Base-by-base conservation (phyloP, 1,284 basidiomycete species). In the Ganoderma sinense region DNA sequence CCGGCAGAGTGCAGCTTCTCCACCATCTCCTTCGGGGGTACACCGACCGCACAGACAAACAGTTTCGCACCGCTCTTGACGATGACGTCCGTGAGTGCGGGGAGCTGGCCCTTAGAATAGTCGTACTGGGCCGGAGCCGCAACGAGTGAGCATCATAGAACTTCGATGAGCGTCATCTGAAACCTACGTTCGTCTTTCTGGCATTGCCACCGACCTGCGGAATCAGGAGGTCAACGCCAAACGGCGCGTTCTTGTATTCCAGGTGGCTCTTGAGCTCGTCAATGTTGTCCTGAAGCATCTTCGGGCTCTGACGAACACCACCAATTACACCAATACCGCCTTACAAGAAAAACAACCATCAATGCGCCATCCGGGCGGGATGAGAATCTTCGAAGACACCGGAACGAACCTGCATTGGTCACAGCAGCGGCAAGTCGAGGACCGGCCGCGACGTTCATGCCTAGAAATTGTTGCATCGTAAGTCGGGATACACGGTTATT, bases 381-480 rank as follows among this genome's bases (percentile, higher is more conserved):
- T 5, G 43, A 26, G 36, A 51, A 20, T 39, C 13, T 8, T 8
- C 33, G 43, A 10, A 2, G n/a, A n/a, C 7, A 61, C 78, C 23
- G 4, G 23, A 4, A 53, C 48, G 55, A 71, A 84, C 91, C 91
- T 62, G 93, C 88, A 77, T 96, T 94, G 55, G 90, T 91, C 36
- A 94, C 92, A 1, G 93, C 90, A 23, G 95, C 95, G 33, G 94
- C 92, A 10, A 94, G 81, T 78, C 83, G 88, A 51, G 90, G 92
- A 20, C 94, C 94, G 62, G 94, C 93, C 53, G 94, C 94, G 36
- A 95, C 91, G 78, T 94, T 94, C 94, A 95, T 95, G 58, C 93
- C 92, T 82, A 7, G 68, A 51, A 29, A 31, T 1, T 11, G 56
- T 39, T 40, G 5, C 36, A 31, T 45, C 16, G 53, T 43, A n/a